These are phyloP conservation scores for Leavenworthia alabamica DNA, from an alignment of 345 rosid species.

Conservation along the genomic window DNA sequence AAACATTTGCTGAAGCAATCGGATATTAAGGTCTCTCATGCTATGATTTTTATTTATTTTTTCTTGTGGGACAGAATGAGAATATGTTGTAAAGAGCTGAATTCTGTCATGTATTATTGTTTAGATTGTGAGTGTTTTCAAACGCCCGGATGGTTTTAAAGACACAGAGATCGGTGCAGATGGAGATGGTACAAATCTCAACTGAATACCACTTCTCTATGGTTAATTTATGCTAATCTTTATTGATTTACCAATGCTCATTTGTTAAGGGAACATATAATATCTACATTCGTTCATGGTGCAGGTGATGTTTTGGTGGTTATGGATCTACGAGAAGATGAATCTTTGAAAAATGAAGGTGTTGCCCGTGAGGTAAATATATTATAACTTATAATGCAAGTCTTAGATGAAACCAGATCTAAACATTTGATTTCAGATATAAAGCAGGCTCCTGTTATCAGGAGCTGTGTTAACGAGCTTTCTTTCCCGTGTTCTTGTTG, in stretches of 20 bases:
- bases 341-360: slow-evolving; percentile 59
- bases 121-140: slow-evolving; percentile 76
- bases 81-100: neutral
- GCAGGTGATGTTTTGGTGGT: slow-evolving; percentile 91
- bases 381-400: no score
- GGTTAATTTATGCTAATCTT: no score
- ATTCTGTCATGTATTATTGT: slow-evolving; percentile 4
- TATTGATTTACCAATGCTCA: neutral
- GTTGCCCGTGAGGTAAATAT: no score
- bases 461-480: no score
- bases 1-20: slow-evolving; percentile 51
- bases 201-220: no score
- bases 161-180: slow-evolving; percentile 78
- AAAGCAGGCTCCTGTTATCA: no score
- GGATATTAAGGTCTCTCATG: slow-evolving; percentile 68
- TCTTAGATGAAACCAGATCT: no score
- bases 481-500: no score
- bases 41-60: slow-evolving; percentile 4
- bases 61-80: neutral
- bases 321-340: slow-evolving; percentile 66
- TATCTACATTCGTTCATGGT: slow-evolving; percentile 1
- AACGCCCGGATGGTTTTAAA: slow-evolving; percentile 67
- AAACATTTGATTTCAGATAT: no score
- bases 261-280: neutral
- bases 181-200: slow-evolving; percentile 86